These are phyloP conservation scores for Purshia tridentata DNA, from an alignment of 306 rosid genomes.

Conservation along the genomic window DNA sequence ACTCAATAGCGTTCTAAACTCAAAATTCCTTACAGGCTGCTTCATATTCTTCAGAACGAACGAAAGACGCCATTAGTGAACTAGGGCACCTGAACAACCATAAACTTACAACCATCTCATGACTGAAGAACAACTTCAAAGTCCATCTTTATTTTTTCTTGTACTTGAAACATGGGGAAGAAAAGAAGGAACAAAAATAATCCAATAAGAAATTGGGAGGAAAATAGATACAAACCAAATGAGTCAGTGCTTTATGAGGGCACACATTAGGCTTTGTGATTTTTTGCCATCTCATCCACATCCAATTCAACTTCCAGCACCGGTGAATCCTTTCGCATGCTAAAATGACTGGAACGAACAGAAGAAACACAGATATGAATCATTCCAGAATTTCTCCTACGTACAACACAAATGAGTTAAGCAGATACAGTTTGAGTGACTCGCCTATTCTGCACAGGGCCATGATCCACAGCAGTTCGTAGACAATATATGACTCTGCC, in stretches of 20 bases:
- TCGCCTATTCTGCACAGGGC: constrained; percentile 88
- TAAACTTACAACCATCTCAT: constrained; percentile 21
- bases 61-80: constrained; percentile 17
- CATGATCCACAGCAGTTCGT: constrained; percentile 90
- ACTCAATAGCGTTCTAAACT: constrained; percentile 12
- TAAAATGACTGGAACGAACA: constrained; percentile 44
- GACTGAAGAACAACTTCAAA: constrained; percentile 28
- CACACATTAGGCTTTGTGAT: constrained; percentile 54
- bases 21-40: constrained; percentile 25
- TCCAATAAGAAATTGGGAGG: constrained; percentile 28
- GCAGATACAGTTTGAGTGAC: constrained; percentile 14
- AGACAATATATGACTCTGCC: constrained; percentile 94
- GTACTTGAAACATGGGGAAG: constrained; percentile 26
- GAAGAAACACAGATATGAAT: constrained; percentile 19
- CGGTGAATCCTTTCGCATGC: constrained; percentile 70
- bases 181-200: constrained; percentile 16
- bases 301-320: constrained; percentile 83
- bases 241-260: constrained; percentile 31
- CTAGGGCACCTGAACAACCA: constrained; percentile 23
- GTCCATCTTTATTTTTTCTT: constrained; percentile 33
- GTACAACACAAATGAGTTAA: constrained; percentile 20
- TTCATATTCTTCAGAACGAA: constrained; percentile 25
- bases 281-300: constrained; percentile 85
- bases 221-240: constrained; percentile 37
- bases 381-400: background rate